Evolutionary conservation across 2,329 filamentous ascomycete genomes (phyloP), one percentile per base, ranked within the genome.

Genomic region (Pseudogymnoascus sp.): DNA sequence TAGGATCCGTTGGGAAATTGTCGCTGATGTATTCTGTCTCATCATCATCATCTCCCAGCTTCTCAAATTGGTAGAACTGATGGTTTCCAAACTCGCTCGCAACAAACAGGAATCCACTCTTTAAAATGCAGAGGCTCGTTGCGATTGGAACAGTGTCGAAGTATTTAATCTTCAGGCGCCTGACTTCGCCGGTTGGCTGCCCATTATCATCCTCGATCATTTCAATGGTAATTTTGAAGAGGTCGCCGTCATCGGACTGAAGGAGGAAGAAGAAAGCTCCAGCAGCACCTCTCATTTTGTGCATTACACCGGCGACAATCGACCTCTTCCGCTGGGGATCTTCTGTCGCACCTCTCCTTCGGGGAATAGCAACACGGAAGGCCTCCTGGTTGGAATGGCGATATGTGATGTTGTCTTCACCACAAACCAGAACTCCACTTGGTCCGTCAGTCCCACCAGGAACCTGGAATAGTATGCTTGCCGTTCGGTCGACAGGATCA

Each of bases 191-290:
- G 0, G 90, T 93, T 0, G 87, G 80, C 64, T 91, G 87, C 10
- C 89, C 91, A 55, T 89, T 84, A 1, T 88, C 84, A 68, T 96
- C 90, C 68, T 92, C 88, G 8, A 87, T 82, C 86, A 97, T 93
- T 66, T 97, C 92, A 64, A 99, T 86, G 0, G 89, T 97, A 59
- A 97, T 84, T 74, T 97, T 97, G 82, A 99, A 97, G 5, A 99
- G 80, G 74, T 99, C 95, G n/a, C 94, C 94, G 73, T 99, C 95
- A 63, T 99, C 94, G 0, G 90, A 92, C 73, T 99, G 94, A 0
- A 99, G 78, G 2, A 99, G 83, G 73, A 97, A 96, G 79, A 99
- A 99, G 78, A 99, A 99, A 1, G 92, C 92, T 29, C 92, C 92
- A 5, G 81, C 81, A 63, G 81, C 87, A 64, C 85, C 85, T 70